Conservation (phyloP, 2,329 filamentous ascomycete genomes). For the Chaetothyriales sp. region DNA sequence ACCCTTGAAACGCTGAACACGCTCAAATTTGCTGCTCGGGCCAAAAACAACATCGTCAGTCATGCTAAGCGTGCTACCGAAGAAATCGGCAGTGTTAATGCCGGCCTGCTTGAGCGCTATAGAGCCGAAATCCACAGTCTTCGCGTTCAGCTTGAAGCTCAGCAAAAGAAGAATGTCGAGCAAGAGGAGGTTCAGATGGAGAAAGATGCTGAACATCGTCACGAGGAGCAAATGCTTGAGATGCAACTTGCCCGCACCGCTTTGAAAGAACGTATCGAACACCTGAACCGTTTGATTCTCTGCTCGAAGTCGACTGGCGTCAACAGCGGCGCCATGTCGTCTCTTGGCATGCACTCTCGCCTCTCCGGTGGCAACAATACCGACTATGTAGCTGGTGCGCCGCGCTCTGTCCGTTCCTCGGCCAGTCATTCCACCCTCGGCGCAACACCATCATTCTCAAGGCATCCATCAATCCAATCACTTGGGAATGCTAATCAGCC, state of each 20-base stretch:
- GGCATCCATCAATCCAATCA: slow-evolving; percentile 56
- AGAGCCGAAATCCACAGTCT: slow-evolving; percentile 83
- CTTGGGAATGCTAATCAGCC: slow-evolving; percentile 21
- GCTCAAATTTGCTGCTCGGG: slow-evolving; percentile 87
- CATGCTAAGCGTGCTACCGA: slow-evolving; percentile 93
- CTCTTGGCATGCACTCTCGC: slow-evolving; percentile 50
- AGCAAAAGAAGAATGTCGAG: slow-evolving; percentile 54
- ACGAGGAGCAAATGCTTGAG: slow-evolving; percentile 95
- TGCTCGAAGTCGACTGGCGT: slow-evolving; percentile 94
- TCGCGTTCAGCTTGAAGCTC: slow-evolving; percentile 64
- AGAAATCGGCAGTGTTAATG: slow-evolving; percentile 51
- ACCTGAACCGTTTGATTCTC: slow-evolving; percentile 85
- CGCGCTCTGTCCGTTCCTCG: slow-evolving; percentile 53
- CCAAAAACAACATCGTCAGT: slow-evolving; percentile 95
- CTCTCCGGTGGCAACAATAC: slow-evolving; percentile 35
- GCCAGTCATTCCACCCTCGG: slow-evolving; percentile 48
- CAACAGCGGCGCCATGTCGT: slow-evolving; percentile 63
- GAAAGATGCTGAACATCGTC: slow-evolving; percentile 68
- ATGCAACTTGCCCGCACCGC: slow-evolving; percentile 96
- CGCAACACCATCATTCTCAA: slow-evolving; percentile 41
- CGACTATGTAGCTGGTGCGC: slow-evolving; percentile 23
- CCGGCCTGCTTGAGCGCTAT: slow-evolving; percentile 76
- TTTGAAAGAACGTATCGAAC: slow-evolving; percentile 91
- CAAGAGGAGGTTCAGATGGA: slow-evolving; percentile 56
- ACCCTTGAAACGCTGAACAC: slow-evolving; percentile 87